Evolutionary conservation across 768 basidiomycete genomes (phyloP), one percentile per base, ranked within the genome.

Genomic region (Coprinopsis strossmayeri): DNA sequence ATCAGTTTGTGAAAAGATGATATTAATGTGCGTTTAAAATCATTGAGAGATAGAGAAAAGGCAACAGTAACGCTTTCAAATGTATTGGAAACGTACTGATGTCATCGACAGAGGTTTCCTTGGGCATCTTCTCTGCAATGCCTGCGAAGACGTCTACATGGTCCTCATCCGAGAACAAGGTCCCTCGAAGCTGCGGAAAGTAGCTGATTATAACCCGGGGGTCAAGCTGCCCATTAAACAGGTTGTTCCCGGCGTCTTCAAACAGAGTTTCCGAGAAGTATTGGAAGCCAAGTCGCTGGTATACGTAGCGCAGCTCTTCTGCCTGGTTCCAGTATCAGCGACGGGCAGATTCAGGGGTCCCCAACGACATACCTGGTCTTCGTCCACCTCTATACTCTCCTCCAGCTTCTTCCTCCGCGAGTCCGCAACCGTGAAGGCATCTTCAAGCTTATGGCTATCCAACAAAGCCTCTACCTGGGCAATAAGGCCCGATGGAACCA

Each of bases 171-270:
- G 55, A 57, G 59, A 85, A 83, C 23, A 92, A 66, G 10, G 71
- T 66, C 17, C 85, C 87, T 24, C 84, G 74, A n/a, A 93, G 67
- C 51, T 82, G 75, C 5, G 88, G 82, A 57, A 82, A 94, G 62
- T 90, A 84, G 53, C 87, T 82, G 52, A 94, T 69, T 32, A 92
- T 73, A 2, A 93, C 61, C 12, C 91, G 79, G 0, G 91, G 89
- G 64, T 96, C 91, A n/a, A 90, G 66, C 38, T 84, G 79, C 28
- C 90, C 91, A 47, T 80, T 74, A 58, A 86, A 81, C 49, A 95
- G 75, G 57, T 88, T 77, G 53, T 76, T 78, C 15, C 84, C 85
- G 1, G 92, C 91, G 50, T 90, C 85, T 52, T 87, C 82, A 61
- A 96, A 94, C 43, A 82, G 70, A 0, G 89, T 91, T 61, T 90